Evolutionary conservation across 2,329 filamentous ascomycete species (phyloP), one percentile per base, ranked within the genome.

Genomic region (Cylindrodendrum hubeiense): DNA sequence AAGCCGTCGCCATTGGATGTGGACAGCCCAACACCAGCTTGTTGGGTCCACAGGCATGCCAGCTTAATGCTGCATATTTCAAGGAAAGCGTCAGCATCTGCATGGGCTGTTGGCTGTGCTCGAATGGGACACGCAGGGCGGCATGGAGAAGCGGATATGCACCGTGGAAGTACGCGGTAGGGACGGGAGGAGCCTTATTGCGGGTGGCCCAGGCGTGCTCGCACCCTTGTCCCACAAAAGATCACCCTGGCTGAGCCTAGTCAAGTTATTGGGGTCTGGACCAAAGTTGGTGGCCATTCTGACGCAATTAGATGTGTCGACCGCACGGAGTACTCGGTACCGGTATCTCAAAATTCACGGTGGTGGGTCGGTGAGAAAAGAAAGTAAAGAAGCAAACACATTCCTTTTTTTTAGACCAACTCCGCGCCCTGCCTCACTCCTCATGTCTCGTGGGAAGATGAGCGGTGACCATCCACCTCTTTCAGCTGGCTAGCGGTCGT

Each of bases 101-200:
- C 51, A 56, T 60, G 50, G 37, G 24, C 33, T 28, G 43, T 37
- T 55, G 28, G 51, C 34, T 17, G 26, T 33, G 51, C 52, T 52
- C 52, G 37, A 63, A 52, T 41, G 44, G 53, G 43, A 57, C 51
- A 44, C 26, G 34, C 56, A 60, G 37, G 28, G 21, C 46, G 37
- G 33, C 56, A 60, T 61, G 51, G 57, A 51, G 57, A 52, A 26
- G 56, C 62, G 44, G 62, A 65, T 60, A 65, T 60, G 51, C 46
- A 56, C 52, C 50, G 66, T 67, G 66, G 69, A 72, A 59, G 60
- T 57, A 63, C 69, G 71, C 71, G 73, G 76, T 69, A 73, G 74
- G 69, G 73, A 76, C 76, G 76, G 76, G 76, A 78, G 68, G 76
- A 78, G 74, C 76, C 76, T 78, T 78, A 71, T 74, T 71, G 69